Evolutionary conservation across 768 basidiomycete genomes (phyloP).

Genomic region (Pleurotus tuber-regium): DNA sequence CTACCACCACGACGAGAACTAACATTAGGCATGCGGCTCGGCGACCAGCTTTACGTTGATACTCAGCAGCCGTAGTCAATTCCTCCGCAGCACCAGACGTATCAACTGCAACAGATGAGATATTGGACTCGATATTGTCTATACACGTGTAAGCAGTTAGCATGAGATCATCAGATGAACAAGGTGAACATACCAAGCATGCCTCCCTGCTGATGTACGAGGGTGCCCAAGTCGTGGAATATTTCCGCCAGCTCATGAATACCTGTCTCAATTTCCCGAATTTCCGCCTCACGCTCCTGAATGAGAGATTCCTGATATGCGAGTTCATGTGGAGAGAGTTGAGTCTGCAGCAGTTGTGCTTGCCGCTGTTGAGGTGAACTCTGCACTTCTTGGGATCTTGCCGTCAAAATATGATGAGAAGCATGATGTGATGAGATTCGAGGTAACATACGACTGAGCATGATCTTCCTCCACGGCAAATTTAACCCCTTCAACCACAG

Average conservation of each 20-base stretch:
- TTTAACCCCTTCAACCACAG: conserved; percentile 85
- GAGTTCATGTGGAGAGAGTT: conserved; percentile 87
- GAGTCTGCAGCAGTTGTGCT: conserved; percentile 65
- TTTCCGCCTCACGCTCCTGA: conserved; percentile 91
- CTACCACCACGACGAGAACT: conserved; percentile 80
- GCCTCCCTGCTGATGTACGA: conserved; percentile 91
- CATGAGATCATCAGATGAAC: not conserved
- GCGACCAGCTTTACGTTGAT: conserved; percentile 91
- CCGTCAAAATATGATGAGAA: conserved; percentile 3
- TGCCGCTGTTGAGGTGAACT: conserved; percentile 61
- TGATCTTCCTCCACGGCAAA: conserved; percentile 78
- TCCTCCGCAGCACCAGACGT: conserved; percentile 84
- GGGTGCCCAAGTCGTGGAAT: conserved; percentile 91
- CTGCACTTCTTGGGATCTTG: conserved; percentile 31
- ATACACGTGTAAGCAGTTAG: conserved; percentile 5
- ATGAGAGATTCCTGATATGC: conserved; percentile 96
- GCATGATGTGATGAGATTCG: conserved; percentile 1
- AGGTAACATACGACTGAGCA: conserved; percentile 21
- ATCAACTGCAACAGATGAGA: conserved; percentile 81
- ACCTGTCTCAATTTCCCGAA: conserved; percentile 93
- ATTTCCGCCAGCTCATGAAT: conserved; percentile 96
- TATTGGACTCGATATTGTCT: conserved; percentile 97
- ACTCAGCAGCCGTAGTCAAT: conserved; percentile 84
- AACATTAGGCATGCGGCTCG: conserved; percentile 89
- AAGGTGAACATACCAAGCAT: conserved; percentile 76